Evolutionary conservation across 768 basidiomycete genomes (phyloP).

Genomic region (Pisolithus sp.): DNA sequence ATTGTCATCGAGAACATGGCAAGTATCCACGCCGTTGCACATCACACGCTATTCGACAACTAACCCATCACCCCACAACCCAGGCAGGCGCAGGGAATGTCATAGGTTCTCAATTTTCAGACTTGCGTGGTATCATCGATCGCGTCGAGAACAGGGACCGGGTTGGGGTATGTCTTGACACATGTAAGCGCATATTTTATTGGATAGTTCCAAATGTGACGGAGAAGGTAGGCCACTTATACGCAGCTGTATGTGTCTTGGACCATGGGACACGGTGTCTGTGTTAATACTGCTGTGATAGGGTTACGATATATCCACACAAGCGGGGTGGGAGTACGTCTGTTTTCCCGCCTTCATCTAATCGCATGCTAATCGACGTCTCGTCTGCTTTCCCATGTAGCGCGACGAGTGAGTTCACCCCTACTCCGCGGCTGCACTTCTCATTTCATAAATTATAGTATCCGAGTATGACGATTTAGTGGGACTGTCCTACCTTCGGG

Average conservation of each 20-base stretch:
- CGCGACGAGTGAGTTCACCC: constrained; percentile 17
- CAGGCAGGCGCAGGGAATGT: constrained; percentile 79
- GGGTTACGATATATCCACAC: constrained; percentile 79
- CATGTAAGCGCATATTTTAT: constrained; percentile 43
- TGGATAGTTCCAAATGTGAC: neutral
- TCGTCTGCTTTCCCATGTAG: constrained; percentile 6
- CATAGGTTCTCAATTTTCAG: constrained; percentile 63
- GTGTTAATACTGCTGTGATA: constrained; percentile 15
- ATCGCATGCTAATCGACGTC: neutral
- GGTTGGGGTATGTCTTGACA: constrained; percentile 82
- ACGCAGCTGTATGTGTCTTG: constrained; percentile 63
- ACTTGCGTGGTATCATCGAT: constrained; percentile 63
- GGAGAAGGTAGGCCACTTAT: constrained; percentile 54
- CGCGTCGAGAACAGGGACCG: constrained; percentile 66
- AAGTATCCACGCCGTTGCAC: neutral
- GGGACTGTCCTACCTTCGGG: constrained; percentile 67
- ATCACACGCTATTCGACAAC: neutral
- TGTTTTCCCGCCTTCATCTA: neutral
- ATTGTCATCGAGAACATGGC: constrained; percentile 85
- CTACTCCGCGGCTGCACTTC: neutral
- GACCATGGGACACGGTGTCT: neutral
- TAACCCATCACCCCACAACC: neutral
- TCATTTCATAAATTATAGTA: constrained; percentile 33
- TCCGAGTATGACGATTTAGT: constrained; percentile 59
- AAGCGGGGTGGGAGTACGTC: constrained; percentile 65